phyloP scores from a whole-genome alignment of 2,329 filamentous ascomycete genomes.

The Fusarium incarnatum region DNA sequence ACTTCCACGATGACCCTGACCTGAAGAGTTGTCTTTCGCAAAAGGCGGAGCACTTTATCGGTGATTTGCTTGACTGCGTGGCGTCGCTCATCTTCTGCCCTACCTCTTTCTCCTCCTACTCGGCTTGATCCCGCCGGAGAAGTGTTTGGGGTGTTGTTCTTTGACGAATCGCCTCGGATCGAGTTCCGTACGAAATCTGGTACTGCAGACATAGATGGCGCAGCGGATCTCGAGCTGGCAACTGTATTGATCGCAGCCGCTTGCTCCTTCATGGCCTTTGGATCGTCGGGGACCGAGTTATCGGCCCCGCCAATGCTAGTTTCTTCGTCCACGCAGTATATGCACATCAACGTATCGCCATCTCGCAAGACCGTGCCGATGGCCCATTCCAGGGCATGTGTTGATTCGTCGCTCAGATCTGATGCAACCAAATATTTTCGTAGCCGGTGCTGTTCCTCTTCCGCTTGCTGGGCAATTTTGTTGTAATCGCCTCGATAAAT shows the following conservation, averaged over 20 bases:
- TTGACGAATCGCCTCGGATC: slow-evolving; percentile 50
- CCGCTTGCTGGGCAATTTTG: slow-evolving; percentile 79
- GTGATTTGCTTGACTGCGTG: slow-evolving; percentile 87
- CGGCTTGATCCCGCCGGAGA: slow-evolving; percentile 62
- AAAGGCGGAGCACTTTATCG: slow-evolving; percentile 82
- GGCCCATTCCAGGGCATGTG: slow-evolving; percentile 96
- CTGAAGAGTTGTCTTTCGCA: slow-evolving; percentile 92
- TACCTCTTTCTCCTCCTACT: slow-evolving; percentile 64
- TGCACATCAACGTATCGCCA: slow-evolving; percentile 91
- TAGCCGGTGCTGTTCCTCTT: slow-evolving; percentile 81
- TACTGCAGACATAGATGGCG: slow-evolving; percentile 50
- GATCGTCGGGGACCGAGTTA: slow-evolving; percentile 75
- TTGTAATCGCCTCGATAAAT: slow-evolving; percentile 89
- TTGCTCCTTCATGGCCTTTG: slow-evolving; percentile 80
- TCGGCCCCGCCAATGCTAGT: slow-evolving; percentile 64
- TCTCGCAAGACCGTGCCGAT: slow-evolving; percentile 94
- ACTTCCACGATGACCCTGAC: slow-evolving; percentile 95
- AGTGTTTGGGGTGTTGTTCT: slow-evolving; percentile 51
- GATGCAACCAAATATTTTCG: slow-evolving; percentile 96
- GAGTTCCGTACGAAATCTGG: slow-evolving; percentile 51
- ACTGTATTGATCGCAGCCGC: slow-evolving; percentile 77
- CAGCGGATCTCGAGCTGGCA: slow-evolving; percentile 54
- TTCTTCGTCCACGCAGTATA: slow-evolving; percentile 95
- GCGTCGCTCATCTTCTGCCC: slow-evolving; percentile 81
- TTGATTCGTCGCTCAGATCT: slow-evolving; percentile 92